These are phyloP conservation scores for Sarocladium brachiariae DNA, from an alignment of 2,329 filamentous ascomycete species.

Conservation along the genomic window DNA sequence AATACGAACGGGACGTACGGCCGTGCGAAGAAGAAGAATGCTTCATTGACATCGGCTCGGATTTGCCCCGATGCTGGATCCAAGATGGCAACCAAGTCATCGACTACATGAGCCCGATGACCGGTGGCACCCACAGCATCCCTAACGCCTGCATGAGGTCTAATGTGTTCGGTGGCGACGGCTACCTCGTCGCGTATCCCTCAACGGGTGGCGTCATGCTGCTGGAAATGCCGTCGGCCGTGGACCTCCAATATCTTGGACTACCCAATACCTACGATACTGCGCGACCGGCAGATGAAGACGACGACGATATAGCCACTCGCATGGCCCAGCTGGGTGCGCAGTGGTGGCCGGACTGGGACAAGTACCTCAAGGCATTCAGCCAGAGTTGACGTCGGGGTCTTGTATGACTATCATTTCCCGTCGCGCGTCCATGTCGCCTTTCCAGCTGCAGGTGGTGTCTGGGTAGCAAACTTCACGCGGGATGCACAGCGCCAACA, in stretches of 20 bases:
- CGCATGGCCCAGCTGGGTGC: slow-evolving; percentile 10
- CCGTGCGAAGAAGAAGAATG: background rate
- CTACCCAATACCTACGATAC: slow-evolving; percentile 5
- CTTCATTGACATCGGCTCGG: background rate
- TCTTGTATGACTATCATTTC: background rate
- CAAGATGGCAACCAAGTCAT: background rate
- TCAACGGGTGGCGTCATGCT: background rate
- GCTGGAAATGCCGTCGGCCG: background rate
- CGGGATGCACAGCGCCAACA: background rate
- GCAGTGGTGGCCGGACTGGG: slow-evolving; percentile 10
- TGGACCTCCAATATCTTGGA: slow-evolving; percentile 3
- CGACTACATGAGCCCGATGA: background rate
- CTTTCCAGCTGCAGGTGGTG: background rate
- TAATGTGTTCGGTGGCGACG: background rate
- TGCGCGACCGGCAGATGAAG: slow-evolving; percentile 2
- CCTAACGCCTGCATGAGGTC: background rate
- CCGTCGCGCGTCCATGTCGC: background rate
- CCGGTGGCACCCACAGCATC: background rate
- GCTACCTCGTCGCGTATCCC: background rate
- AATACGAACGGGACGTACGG: background rate
- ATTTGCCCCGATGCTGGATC: background rate
- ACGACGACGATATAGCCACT: slow-evolving; percentile 4
- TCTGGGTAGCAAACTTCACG: background rate
- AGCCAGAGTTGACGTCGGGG: background rate
- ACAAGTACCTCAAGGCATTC: background rate